Percentiles rank a stretch among this genome's conserved stretches.
These are phyloP conservation scores for Fennellomyces sp. DNA, from an alignment of 371 early-diverging fungal genomes.

Conservation along the genomic window DNA sequence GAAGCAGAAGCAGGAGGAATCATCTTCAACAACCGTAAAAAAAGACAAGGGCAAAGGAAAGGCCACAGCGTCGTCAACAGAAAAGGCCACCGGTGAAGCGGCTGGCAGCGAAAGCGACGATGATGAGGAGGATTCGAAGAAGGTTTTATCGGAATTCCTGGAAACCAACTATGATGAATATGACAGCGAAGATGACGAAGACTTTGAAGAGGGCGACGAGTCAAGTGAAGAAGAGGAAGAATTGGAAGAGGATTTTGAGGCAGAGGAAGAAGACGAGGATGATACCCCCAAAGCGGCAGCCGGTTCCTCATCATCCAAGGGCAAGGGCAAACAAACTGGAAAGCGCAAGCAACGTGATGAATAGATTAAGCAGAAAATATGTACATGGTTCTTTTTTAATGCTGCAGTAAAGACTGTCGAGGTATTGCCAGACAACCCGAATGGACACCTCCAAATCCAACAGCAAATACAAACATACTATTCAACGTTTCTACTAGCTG, in stretches of 20 bases:
- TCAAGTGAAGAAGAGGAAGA: conserved; percentile 26
- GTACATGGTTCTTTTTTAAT: background rate
- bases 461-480: conserved; percentile 16
- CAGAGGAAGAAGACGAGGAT: conserved; percentile 26
- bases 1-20: conserved; percentile 7
- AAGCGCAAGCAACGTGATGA: conserved; percentile 21
- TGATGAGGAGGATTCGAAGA: conserved; percentile 9
- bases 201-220: conserved; percentile 30
- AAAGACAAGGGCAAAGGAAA: conserved; percentile 44
- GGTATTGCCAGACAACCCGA: conserved; percentile 20
- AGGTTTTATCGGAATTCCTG: conserved; percentile 15
- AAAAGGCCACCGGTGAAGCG: background rate
- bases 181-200: conserved; percentile 21
- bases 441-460: conserved; percentile 18
- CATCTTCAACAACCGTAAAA: background rate
- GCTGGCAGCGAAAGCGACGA: conserved; percentile 19
- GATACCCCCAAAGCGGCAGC: conserved; percentile 11
- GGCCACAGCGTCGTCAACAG: background rate
- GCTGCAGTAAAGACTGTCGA: background rate
- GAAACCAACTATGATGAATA: conserved; percentile 19
- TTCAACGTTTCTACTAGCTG: conserved; percentile 5
- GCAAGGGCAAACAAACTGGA: conserved; percentile 17
- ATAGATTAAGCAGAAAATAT: background rate
- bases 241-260: conserved; percentile 31
- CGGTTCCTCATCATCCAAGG: conserved; percentile 8